Evolutionary conservation across 2,329 filamentous ascomycete genomes (phyloP), one percentile per base, ranked within the genome.

Genomic region (Colletotrichum sp.): DNA sequence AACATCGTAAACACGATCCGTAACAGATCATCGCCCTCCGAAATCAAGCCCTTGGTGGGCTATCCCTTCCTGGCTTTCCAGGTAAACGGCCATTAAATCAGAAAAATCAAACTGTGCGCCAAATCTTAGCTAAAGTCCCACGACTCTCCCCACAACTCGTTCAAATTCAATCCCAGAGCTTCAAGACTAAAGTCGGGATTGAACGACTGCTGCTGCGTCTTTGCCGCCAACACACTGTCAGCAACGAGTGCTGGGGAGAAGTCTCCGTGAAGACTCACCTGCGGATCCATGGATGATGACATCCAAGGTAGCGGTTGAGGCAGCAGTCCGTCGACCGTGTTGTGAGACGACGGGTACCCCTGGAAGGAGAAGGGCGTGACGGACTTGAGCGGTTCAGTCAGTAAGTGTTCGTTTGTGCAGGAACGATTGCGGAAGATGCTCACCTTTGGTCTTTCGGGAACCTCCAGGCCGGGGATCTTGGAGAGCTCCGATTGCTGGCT

Each of bases 151-250:
- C 89, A 91, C 69, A 91, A 83, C 77, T 91, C 89, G 75, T 90
- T 90, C 67, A 91, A 81, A 77, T 90, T 90, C 70, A 89, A 84
- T 5, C 89, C 89, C 65, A 91, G 82, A 59, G 89, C 82, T 79
- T 90, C 89, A 66, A 91, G 85, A 78, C 86, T 90, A 75, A 89
- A 89, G 72, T 91, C 89, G 34, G 89, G 86, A 77, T 90, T 90
- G 63, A 89, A 87, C 43, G 43, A 52, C 1, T 81, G 80, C 48
- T 82, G 80, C 52, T 82, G 80, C 43, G 83, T 78, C 78, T 85
- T 82, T 66, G 71, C 70, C 74, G 74, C 70, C 74, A 75, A 76
- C 71, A 73, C n/a, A 55, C 67, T 75, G 67, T 76, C 74, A 76
- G 74, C 71, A 72, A 75, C 67, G 67, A 71, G 71, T 43, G 74